phyloP scores from a whole-genome alignment of 2,329 filamentous ascomycete species.

The Coleophoma eucalyptorum region DNA sequence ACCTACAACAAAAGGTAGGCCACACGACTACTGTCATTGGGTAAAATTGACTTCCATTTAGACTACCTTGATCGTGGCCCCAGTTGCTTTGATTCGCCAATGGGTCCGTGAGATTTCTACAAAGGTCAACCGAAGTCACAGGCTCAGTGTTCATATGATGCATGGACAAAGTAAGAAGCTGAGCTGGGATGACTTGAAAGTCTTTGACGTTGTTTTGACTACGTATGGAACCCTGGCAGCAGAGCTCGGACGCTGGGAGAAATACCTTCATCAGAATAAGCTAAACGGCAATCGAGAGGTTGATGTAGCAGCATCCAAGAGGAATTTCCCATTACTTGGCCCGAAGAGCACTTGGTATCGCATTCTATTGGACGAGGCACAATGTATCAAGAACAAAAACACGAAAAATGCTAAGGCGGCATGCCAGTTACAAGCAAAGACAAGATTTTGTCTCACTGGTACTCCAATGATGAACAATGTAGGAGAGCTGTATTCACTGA shows the following conservation, averaged over 20 bases:
- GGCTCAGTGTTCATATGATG: constrained; percentile 63
- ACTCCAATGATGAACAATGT: constrained; percentile 89
- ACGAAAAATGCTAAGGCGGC: constrained; percentile 60
- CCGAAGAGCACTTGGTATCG: constrained; percentile 60
- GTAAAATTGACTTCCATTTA: constrained; percentile 27
- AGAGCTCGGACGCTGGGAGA: constrained; percentile 61
- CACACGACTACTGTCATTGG: neutral
- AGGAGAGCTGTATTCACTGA: constrained; percentile 71
- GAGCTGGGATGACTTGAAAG: constrained; percentile 57
- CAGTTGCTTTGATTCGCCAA: constrained; percentile 75
- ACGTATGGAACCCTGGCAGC: constrained; percentile 70
- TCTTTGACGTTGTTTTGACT: constrained; percentile 72
- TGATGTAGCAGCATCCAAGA: constrained; percentile 29
- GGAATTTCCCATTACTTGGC: constrained; percentile 47
- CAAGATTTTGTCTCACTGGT: constrained; percentile 73
- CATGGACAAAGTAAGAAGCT: constrained; percentile 57
- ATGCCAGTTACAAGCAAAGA: constrained; percentile 51
- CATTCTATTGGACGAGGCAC: constrained; percentile 75
- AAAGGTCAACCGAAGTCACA: constrained; percentile 58
- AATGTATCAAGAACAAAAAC: constrained; percentile 73
- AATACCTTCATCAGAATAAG: constrained; percentile 28
- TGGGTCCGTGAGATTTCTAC: constrained; percentile 77
- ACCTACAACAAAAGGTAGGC: constrained; percentile 32
- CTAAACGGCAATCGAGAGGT: constrained; percentile 25
- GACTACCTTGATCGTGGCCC: constrained; percentile 80